Evolutionary conservation across 371 early-diverging fungal species (phyloP), one percentile per base, ranked within the genome.

Genomic region (Mucor plumbeus): DNA sequence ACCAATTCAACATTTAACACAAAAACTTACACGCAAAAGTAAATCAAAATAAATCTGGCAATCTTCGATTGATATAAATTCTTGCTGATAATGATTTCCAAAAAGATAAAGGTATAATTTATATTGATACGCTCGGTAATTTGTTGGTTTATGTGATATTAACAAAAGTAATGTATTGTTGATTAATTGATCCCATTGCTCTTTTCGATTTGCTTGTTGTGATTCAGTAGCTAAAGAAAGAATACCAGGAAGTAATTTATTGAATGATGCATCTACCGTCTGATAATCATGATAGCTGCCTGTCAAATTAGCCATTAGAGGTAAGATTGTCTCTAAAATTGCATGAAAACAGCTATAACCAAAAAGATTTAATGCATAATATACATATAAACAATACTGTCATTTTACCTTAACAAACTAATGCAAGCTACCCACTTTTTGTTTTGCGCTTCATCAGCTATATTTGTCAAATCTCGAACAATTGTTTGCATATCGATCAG

Each of bases 401-500:
- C 6, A 50, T 35, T 1, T 64, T 65, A 76, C 76, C 72, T 53
- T 41, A 77, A 70, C 9, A 82, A 11, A 58, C 57, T 72, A 10
- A 64, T 50, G 40, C 72, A 77, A 17, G 50, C 54, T 11, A 61
- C 41, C 73, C 77, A 72, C 44, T 59, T 56, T 14, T 65, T 60
- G 36, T 53, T 61, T 47, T 69, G 35, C 17, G 56, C 59, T 19
- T 33, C 33, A 21, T 59, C 54, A 1, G 8, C 44, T n/a, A 14
- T 26, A 36, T 26, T 55, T n/a, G 19, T 65, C 43, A 71, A 39
- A 1, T 67, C 69, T n/a, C 26, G 7, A 43, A 76, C 26, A 11
- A 63, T 60, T 3, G 38, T 44, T 34, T 63, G 63, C 62, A 80
- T 72, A 58, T 80, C 79, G 62, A 81, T 79, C 38, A 89, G 65